phyloP scores from a whole-genome alignment of 164 flowering plant genomes.

The Cinnamomum micranthum region DNA sequence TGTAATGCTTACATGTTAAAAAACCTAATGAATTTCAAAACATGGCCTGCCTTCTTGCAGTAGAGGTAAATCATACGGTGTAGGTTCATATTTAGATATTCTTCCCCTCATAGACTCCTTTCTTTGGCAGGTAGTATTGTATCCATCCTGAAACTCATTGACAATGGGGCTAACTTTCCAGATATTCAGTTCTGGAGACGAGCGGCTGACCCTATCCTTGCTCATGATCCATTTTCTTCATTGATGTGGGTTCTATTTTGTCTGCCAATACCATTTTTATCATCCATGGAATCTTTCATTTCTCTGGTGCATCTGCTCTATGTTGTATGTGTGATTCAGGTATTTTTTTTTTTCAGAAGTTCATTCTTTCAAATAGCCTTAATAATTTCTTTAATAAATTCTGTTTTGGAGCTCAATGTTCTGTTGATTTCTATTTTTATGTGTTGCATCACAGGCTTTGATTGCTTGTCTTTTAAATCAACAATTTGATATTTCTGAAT shows the following conservation, averaged over 20 bases:
- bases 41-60: neutral
- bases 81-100: neutral
- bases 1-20: neutral
- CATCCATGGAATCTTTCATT: constrained; percentile 53
- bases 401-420: constrained; percentile 2
- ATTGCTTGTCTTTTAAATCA: constrained; percentile 34
- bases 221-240: constrained; percentile 86
- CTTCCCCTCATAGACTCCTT: neutral
- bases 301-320: constrained; percentile 83
- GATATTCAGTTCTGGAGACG: constrained; percentile 71
- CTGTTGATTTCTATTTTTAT: neutral
- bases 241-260: constrained; percentile 93
- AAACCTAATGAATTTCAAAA: too few species aligned
- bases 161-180: constrained; percentile 36
- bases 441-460: constrained; percentile 49
- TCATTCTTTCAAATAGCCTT: neutral
- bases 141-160: constrained; percentile 37
- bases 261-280: constrained; percentile 65
- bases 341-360: constrained; percentile 10
- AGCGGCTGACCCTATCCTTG: constrained; percentile 77
- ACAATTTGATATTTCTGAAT: constrained; percentile 22
- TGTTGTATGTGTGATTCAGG: constrained; percentile 71
- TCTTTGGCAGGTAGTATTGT: constrained; percentile 45
- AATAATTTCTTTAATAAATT: neutral
- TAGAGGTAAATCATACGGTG: neutral